Evolutionary conservation across 768 basidiomycete species (phyloP).

Genomic region (Gymnopilus junonius): DNA sequence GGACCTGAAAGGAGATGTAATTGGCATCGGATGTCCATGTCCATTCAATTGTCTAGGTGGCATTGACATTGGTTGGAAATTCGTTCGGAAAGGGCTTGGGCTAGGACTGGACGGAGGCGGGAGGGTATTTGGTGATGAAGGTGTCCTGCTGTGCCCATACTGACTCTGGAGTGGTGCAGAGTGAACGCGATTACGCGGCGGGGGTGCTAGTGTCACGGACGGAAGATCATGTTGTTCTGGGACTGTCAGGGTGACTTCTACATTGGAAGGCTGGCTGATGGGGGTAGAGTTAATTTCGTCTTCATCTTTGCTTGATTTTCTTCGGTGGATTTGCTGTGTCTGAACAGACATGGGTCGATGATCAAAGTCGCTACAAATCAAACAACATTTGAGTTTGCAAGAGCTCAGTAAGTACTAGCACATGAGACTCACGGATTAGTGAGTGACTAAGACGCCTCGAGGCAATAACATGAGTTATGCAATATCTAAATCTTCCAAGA

Average conservation of each 20-base stretch:
- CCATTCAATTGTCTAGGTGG: slow-evolving; percentile 11
- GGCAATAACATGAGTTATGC: not conserved
- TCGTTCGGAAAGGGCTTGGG: slow-evolving; percentile 11
- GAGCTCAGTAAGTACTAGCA: not conserved
- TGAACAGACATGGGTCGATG: slow-evolving; percentile 14
- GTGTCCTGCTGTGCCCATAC: slow-evolving; percentile 3
- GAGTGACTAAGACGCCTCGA: not conserved
- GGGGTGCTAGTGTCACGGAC: slow-evolving; percentile 17
- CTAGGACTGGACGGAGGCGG: slow-evolving; percentile 15
- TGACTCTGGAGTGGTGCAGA: slow-evolving; percentile 18
- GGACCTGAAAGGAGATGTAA: slow-evolving; percentile 13
- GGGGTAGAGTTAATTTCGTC: slow-evolving; percentile 26
- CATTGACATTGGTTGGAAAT: not conserved
- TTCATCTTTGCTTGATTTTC: slow-evolving; percentile 50
- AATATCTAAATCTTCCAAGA: not conserved
- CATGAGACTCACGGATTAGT: not conserved
- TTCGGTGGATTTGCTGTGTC: slow-evolving; percentile 39
- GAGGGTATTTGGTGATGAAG: not conserved
- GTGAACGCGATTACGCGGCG: slow-evolving; percentile 14
- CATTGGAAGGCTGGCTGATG: slow-evolving; percentile 4
- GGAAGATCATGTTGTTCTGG: slow-evolving; percentile 21
- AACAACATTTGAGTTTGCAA: not conserved
- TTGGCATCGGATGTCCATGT: not conserved
- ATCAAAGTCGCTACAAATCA: not conserved
- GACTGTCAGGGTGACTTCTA: slow-evolving; percentile 13